Base-by-base conservation (phyloP, 2,329 filamentous ascomycete species). In the Beauveria sp. region DNA sequence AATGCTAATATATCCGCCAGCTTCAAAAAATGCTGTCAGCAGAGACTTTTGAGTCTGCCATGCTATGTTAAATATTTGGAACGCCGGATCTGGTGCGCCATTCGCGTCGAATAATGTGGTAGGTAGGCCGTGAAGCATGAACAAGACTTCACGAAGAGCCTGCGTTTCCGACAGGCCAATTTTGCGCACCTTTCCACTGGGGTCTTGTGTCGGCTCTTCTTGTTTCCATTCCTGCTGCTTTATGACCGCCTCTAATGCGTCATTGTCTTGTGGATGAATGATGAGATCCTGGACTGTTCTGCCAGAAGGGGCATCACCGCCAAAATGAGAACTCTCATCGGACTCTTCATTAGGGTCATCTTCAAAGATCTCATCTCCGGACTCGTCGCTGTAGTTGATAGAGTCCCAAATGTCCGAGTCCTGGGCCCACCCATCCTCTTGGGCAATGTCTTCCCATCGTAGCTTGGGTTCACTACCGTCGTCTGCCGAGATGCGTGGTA, bases 51-150 rank as follows among this genome's bases (percentile, higher is more conserved):
- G 78, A 1, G 80, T 77, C 24, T 81, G 77, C 76, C 76, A 78
- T 0, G 79, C 78, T 12, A 83, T 71, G 61, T 80, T 75, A 0
- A 73, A 68, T 28, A 84, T 74, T 61, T 83, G 78, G 59, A 78
- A 83, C 1, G 67, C 67, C 4, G 74, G 67, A 1, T 74, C 70
- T 0, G 77, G 76, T 7, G 70, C 65, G 16, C 75, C 77, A 54
- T 78, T 69, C 3, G 66, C 24, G 61, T 75, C 76, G 67, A 93
- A 96, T 1, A 96, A 70, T 1, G 86, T 87, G 2, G 89, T 93
- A 6, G 86, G 82, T 4, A 95, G 76, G 0, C 93, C 93, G 59
- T 86, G 84, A 0, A 98, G 81, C 90, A 97, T 96, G 68, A 91
- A 93, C 0, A 97, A 77, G 0, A 86, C 83, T 59, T 98, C 92